Conservation (phyloP, 805 yeast genomes). For the Yamadazyma paraphyllophila region DNA sequence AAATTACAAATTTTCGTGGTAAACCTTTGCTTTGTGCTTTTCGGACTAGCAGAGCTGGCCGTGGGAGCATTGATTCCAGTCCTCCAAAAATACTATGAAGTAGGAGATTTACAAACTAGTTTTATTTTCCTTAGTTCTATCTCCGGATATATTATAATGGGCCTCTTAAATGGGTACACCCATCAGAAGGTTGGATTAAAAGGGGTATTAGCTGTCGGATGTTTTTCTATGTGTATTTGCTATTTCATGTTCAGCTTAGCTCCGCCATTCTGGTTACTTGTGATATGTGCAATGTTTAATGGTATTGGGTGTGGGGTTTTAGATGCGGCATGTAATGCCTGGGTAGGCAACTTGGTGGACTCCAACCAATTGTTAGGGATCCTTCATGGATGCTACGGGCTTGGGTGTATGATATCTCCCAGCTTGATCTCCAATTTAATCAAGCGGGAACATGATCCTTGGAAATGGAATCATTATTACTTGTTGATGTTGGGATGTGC, state of each 20-base stretch:
- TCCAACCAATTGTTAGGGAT: conserved; percentile 51
- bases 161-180: conserved; percentile 43
- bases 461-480: conserved; percentile 51
- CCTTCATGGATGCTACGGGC: conserved; percentile 52
- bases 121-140: conserved; percentile 51
- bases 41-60: conserved; percentile 62
- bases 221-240: conserved; percentile 30
- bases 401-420: conserved; percentile 55
- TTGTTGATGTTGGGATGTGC: conserved; percentile 31
- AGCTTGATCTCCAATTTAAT: conserved; percentile 42
- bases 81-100: conserved; percentile 44
- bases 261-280: conserved; percentile 43
- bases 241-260: conserved; percentile 38
- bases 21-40: conserved; percentile 39
- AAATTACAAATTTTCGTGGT: conserved; percentile 43
- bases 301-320: conserved; percentile 59
- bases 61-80: conserved; percentile 59
- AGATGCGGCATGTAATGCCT: conserved; percentile 56
- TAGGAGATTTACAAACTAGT: conserved; percentile 49
- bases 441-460: conserved; percentile 33
- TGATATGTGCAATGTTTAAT: conserved; percentile 34
- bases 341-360: conserved; percentile 47
- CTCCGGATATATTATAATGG: conserved; percentile 54
- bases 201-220: conserved; percentile 42
- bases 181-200: conserved; percentile 47